Base-by-base conservation (phyloP, 139 green algal genomes). In the Mychonastes homosphaera region DNA sequence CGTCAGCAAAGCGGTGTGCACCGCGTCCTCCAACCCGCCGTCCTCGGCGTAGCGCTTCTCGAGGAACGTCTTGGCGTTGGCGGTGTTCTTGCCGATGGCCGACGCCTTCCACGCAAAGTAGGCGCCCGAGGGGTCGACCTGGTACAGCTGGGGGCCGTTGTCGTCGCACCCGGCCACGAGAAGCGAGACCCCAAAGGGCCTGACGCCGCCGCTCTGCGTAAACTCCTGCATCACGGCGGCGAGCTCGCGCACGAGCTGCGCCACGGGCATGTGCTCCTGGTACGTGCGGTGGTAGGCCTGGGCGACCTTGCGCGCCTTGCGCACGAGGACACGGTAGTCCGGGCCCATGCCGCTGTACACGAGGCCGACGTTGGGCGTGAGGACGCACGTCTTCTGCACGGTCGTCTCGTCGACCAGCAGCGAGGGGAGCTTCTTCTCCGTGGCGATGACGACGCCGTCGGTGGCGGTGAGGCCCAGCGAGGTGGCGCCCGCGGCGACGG, bases 201-300 rank as follows among this genome's bases (percentile, higher is more conserved):
- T 76, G 60, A 99, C 92, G 40, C 91, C 90, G 32, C 91, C 92
- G 49, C 76, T 86, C 61, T 95, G 91, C 69, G 92, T 99, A 79
- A 95, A 99, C 63, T 99, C 92, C 72, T 99, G 93, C 93, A 99
- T 98, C 27, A 97, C 90, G n/a, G 91, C 79, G 30, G 93, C 93
- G 6, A 77, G 88, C 64, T 99, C 93, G 28, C 93, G 67, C 32
- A 95, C 87, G 1, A 99, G 83, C 78, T 99, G 93, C 33, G 91
- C 85, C 28, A 97, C 85, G 6, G 93, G 92, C 29, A 99, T 96
- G 67, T 87, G 70, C 78, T 99, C 92, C 49, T 95, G 78, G 73
- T 98, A 98, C 54, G 90, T 72, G 19, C 77, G 75, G 60, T 86
- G 90, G 76, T 99, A 99, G 2, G 77, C 64, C 64, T 91, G 79